Percentiles rank a stretch among this genome's conserved stretches.
These are phyloP conservation scores for Trichosporon sp. DNA, from an alignment of 1,284 basidiomycete species.

Conservation along the genomic window DNA sequence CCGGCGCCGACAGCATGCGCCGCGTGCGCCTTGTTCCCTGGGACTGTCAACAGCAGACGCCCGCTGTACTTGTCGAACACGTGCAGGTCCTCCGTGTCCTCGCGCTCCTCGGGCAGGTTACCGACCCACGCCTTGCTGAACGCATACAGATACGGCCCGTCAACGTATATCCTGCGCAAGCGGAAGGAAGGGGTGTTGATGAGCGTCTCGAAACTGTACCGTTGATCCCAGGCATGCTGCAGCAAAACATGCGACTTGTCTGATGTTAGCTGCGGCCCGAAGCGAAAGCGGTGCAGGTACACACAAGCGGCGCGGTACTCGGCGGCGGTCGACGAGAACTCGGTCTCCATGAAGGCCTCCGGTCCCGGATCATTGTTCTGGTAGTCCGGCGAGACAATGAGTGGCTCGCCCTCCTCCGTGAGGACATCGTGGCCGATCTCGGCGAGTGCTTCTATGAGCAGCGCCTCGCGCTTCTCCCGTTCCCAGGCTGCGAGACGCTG, in stretches of 20 bases:
- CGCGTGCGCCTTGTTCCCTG: background rate
- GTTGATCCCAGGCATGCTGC: conserved; percentile 10
- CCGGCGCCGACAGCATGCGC: background rate
- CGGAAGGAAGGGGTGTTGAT: background rate
- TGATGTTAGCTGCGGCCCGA: background rate
- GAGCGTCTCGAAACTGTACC: background rate
- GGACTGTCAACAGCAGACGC: background rate
- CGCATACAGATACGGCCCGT: background rate
- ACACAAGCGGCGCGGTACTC: conserved; percentile 13
- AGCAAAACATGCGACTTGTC: background rate
- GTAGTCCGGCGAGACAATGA: background rate
- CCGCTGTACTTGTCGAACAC: background rate
- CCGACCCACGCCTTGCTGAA: background rate
- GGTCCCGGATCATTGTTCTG: background rate
- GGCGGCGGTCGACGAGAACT: background rate
- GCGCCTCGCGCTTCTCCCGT: background rate
- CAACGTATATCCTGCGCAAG: background rate
- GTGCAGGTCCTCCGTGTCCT: background rate
- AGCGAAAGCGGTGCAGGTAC: background rate
- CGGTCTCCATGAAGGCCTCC: background rate
- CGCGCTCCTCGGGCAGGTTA: background rate
- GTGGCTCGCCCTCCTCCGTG: background rate
- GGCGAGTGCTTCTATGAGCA: background rate
- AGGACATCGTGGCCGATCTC: background rate
- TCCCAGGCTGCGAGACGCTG: background rate